Base-by-base conservation (phyloP, 1,139 yeast species). In the Hansenula sp. region DNA sequence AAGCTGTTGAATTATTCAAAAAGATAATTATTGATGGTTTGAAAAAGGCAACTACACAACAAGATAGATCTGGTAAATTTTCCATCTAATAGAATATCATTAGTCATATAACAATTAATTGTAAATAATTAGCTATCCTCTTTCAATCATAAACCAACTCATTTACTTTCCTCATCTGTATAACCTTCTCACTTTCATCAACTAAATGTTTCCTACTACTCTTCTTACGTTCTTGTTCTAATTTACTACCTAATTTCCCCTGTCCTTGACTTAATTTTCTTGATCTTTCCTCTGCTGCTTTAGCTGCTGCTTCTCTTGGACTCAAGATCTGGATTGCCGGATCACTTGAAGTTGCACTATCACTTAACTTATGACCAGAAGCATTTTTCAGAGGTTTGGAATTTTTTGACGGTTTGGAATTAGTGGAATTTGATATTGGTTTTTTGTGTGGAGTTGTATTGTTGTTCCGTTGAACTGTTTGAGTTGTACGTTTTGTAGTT, bases 301-400 rank as follows among this genome's bases (percentile, higher is more conserved):
- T 81, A 66, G 83, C 75, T 69, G 92, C 90, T 65, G 80, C 83
- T 48, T 88, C 92, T 78, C 96, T 90, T 64, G 92, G 86, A 63
- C 95, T 96, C 86, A 68, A 82, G 88, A 71, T 87, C 86, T 68
- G 97, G 95, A 76, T 87, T 82, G 71, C 81, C 77, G 30, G 28
- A 9, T 20, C 29, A n/a, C 20, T 11, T 31, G 29, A 10, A 3
- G n/a, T n/a, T n/a, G 25, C 20, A 3, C 6, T n/a, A 26, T 38
- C 14, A 13, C 16, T 21, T 18, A 36, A 16, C n/a, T 17, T 35
- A 18, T 32, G 33, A 2, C 25, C 28, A n/a, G n/a, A n/a, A n/a
- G n/a, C n/a, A n/a, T n/a, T n/a, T n/a, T n/a, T n/a, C n/a, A n/a
- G n/a, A n/a, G n/a, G n/a, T n/a, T n/a, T n/a, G n/a, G n/a, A n/a